These are phyloP conservation scores for Phytophthora sansomeana DNA, from an alignment of 352 stramenopile genomes.

Conservation along the genomic window DNA sequence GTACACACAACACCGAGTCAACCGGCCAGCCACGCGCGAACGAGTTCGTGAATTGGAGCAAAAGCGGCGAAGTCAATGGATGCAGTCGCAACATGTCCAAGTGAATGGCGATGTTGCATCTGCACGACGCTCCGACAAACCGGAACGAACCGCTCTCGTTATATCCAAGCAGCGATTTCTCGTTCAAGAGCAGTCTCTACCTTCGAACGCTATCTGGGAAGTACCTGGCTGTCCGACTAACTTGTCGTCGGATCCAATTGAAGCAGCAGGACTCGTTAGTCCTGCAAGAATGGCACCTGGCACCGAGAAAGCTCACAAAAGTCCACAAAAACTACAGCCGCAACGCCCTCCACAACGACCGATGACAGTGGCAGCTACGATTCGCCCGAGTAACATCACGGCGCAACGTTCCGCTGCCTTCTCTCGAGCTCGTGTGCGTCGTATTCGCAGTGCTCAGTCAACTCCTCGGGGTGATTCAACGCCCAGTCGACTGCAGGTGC, in stretches of 20 bases:
- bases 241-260: constrained; percentile 25
- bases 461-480: not conserved
- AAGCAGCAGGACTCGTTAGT: constrained; percentile 18
- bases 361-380: constrained; percentile 12
- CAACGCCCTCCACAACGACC: constrained; percentile 22
- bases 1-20: constrained; percentile 28
- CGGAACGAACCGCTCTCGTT: constrained; percentile 22
- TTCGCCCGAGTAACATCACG: constrained; percentile 7
- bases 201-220: constrained; percentile 34
- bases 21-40: constrained; percentile 4
- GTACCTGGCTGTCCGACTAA: constrained; percentile 3
- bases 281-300: not conserved
- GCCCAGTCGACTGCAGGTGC: not conserved
- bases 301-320: not conserved
- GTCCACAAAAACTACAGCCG: not conserved
- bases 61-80: constrained; percentile 45
- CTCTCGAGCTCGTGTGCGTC: constrained; percentile 31
- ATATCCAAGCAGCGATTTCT: constrained; percentile 34
- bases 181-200: constrained; percentile 30
- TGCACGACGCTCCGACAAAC: constrained; percentile 17
- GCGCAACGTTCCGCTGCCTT: constrained; percentile 29
- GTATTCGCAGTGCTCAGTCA: constrained; percentile 32
- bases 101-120: constrained; percentile 11
- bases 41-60: constrained; percentile 24
- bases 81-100: constrained; percentile 48